A percentile compares a stretch with the other conserved stretches of the same genome.
phyloP scores from a whole-genome alignment of 306 rosid species.

The Ammopiptanthus mongolicus region DNA sequence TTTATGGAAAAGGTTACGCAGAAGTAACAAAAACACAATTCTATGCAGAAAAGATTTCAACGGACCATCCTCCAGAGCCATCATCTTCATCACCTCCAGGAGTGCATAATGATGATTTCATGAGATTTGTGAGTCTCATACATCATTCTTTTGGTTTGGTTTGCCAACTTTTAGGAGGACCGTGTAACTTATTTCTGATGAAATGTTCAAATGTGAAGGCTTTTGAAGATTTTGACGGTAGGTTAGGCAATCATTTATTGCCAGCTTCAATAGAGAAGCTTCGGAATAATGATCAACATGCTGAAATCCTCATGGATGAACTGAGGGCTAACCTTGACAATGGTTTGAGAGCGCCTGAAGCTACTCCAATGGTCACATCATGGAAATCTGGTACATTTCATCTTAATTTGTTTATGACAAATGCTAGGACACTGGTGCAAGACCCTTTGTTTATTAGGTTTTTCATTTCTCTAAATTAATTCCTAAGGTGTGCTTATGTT shows the following conservation, averaged over 20 bases:
- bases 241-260: constrained; percentile 35
- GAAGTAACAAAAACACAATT: constrained; percentile 13
- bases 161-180: background rate
- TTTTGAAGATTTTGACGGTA: constrained; percentile 46
- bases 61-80: constrained; percentile 54
- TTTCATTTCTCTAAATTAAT: background rate
- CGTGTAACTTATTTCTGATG: constrained; percentile 9
- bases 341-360: constrained; percentile 26
- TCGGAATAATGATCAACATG: constrained; percentile 22
- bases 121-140: constrained; percentile 40
- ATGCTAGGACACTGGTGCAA: too few species aligned
- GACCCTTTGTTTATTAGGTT: background rate
- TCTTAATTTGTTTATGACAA: constrained; percentile 12
- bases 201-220: constrained; percentile 41
- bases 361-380: constrained; percentile 39
- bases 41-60: constrained; percentile 46
- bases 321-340: constrained; percentile 35
- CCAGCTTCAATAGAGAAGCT: constrained; percentile 37
- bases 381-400: constrained; percentile 48
- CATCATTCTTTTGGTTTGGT: constrained; percentile 13
- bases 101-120: constrained; percentile 32
- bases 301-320: constrained; percentile 30
- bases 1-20: background rate
- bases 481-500: background rate
- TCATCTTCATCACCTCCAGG: constrained; percentile 43